Conservation (phyloP, 2,329 filamentous ascomycete species). For the Xylariaceae sp. region DNA sequence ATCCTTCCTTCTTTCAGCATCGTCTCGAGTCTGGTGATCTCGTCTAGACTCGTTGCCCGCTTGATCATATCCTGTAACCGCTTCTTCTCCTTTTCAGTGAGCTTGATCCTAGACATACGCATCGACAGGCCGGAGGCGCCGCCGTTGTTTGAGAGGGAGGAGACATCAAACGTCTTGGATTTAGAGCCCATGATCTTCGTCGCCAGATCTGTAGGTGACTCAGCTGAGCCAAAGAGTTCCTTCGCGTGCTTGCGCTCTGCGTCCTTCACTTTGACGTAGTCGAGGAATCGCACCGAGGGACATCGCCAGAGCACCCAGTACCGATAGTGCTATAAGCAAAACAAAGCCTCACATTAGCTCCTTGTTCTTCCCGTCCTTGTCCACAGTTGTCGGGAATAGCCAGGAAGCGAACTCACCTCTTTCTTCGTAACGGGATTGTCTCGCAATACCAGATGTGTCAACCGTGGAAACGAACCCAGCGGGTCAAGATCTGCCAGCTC, state of each 20-base stretch:
- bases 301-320: constrained; percentile 90
- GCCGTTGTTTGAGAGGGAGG: constrained; percentile 49
- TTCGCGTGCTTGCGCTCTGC: constrained; percentile 76
- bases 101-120: constrained; percentile 77
- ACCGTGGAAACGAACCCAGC: constrained; percentile 68
- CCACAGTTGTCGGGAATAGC: neutral
- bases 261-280: constrained; percentile 90
- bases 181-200: constrained; percentile 85
- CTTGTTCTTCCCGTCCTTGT: neutral
- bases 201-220: constrained; percentile 81
- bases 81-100: constrained; percentile 88
- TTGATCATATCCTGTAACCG: constrained; percentile 85
- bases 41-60: constrained; percentile 85
- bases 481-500: constrained; percentile 89
- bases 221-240: constrained; percentile 81
- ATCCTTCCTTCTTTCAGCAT: constrained; percentile 88
- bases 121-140: constrained; percentile 54
- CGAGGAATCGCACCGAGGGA: constrained; percentile 84
- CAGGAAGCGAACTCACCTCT: constrained; percentile 70
- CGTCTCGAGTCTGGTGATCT: constrained; percentile 90
- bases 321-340: constrained; percentile 76
- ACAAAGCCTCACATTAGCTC: constrained; percentile 3
- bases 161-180: constrained; percentile 73
- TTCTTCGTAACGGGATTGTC: constrained; percentile 93
- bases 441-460: constrained; percentile 81